Conservation (phyloP, 1,284 basidiomycete genomes). For the Tylopilus sp. region DNA sequence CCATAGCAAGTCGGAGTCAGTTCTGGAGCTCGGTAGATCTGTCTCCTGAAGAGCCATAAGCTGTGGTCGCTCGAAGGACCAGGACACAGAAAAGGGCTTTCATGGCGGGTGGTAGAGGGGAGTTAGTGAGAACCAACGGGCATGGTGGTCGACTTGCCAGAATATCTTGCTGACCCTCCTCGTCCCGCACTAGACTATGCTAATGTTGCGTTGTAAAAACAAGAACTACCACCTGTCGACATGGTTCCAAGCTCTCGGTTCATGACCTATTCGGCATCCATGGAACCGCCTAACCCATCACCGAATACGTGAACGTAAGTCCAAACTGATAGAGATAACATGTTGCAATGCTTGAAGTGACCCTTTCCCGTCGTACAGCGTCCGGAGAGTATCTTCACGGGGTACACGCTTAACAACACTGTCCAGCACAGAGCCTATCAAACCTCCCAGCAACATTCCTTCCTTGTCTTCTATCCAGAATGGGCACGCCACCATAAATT, state of each 20-base stretch:
- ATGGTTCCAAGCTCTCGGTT: too few relatives aligned
- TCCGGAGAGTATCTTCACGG: conserved; percentile 96
- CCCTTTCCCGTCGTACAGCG: conserved; percentile 84
- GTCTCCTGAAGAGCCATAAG: conserved; percentile 54
- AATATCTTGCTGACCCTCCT: too few relatives aligned
- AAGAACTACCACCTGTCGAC: too few relatives aligned
- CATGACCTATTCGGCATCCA: too few relatives aligned
- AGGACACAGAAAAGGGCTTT: conserved; percentile 16
- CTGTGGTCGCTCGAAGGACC: conserved; percentile 7
- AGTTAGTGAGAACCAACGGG: too few relatives aligned
- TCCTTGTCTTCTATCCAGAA: conserved; percentile 29
- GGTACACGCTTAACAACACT: conserved; percentile 55
- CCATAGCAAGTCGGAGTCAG: conserved; percentile 46
- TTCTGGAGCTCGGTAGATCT: conserved; percentile 49
- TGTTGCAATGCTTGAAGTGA: conserved; percentile 17
- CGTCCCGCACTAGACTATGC: too few relatives aligned
- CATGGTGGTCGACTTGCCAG: too few relatives aligned
- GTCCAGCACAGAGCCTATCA: neutral
- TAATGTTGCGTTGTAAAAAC: too few relatives aligned
- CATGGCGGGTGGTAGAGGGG: too few relatives aligned
- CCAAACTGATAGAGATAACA: conserved; percentile 28
- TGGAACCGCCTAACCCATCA: too few relatives aligned
- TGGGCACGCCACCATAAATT: neutral
- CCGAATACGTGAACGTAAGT: too few relatives aligned
- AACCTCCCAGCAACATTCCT: conserved; percentile 24